Evolutionary conservation across 1,139 yeast genomes (phyloP).

Genomic region (Geotrichum reessii): DNA sequence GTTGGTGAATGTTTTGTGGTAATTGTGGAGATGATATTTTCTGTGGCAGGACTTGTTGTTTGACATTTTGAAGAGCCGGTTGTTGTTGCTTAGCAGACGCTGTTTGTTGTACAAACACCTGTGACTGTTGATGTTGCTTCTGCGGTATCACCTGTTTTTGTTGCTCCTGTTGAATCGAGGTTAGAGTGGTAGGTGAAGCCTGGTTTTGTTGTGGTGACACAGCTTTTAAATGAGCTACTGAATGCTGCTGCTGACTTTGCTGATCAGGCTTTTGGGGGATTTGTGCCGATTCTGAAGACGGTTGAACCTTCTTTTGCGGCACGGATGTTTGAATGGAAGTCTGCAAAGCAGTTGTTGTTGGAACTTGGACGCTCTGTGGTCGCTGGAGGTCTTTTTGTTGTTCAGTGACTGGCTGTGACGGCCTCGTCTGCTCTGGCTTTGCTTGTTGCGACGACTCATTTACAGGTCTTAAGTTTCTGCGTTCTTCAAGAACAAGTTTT

Average conservation of each 20-base stretch:
- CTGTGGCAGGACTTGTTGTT: not conserved
- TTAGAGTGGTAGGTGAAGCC: not conserved
- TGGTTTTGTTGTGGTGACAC: not conserved
- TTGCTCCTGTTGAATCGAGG: not conserved
- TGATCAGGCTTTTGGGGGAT: not conserved
- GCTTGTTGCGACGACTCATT: not conserved
- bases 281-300: not conserved
- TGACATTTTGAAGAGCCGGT: not conserved
- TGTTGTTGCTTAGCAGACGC: not conserved
- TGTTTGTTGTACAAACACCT: not conserved
- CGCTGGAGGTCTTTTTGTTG: constrained; percentile 1
- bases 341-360: not conserved
- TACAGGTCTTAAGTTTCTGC: not conserved
- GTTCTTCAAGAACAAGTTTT: not conserved
- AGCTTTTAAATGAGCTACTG: not conserved
- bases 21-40: not conserved
- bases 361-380: not conserved
- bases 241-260: not conserved
- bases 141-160: not conserved
- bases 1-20: not conserved
- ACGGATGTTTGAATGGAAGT: not conserved
- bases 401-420: not conserved
- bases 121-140: not conserved
- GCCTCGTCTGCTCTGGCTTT: not conserved
- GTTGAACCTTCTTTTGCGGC: not conserved